Evolutionary conservation across 768 basidiomycete genomes (phyloP).

Genomic region (Tulasnella sp.): DNA sequence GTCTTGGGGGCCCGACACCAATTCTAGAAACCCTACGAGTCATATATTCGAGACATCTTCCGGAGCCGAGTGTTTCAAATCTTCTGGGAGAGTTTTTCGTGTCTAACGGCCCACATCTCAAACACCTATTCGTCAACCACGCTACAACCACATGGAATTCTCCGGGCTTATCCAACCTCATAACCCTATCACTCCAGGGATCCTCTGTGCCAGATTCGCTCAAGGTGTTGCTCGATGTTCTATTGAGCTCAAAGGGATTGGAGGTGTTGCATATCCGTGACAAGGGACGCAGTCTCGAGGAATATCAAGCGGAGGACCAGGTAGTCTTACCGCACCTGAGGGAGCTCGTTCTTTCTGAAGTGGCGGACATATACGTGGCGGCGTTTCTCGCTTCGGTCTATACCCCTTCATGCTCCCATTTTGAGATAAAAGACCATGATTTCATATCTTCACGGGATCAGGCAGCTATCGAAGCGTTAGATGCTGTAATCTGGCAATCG

Average conservation of each 20-base stretch:
- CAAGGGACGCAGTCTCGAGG: not conserved
- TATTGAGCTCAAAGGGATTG: not conserved
- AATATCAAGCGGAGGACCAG: not conserved
- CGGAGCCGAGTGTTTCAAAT: too few relatives aligned
- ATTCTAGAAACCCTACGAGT: not conserved
- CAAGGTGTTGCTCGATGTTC: not conserved
- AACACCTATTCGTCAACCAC: not conserved
- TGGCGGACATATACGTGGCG: not conserved
- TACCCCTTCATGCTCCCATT: not conserved
- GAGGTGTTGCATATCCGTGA: not conserved
- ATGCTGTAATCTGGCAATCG: not conserved
- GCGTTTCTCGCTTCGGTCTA: not conserved
- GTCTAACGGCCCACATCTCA: not conserved
- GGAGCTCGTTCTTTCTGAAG: not conserved
- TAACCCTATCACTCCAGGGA: not conserved
- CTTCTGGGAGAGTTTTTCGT: not conserved
- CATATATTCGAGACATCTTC: too few relatives aligned
- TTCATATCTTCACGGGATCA: too few relatives aligned
- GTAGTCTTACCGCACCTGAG: not conserved
- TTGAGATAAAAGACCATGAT: not conserved
- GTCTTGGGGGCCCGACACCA: not conserved
- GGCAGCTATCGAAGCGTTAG: not conserved
- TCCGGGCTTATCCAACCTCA: not conserved
- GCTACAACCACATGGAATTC: not conserved
- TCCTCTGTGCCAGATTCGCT: not conserved